A percentile compares a stretch with the other conserved stretches of the same genome.
Conservation (phyloP, 108 stramenopile genomes). For the Nannochloropsis gaditana region DNA sequence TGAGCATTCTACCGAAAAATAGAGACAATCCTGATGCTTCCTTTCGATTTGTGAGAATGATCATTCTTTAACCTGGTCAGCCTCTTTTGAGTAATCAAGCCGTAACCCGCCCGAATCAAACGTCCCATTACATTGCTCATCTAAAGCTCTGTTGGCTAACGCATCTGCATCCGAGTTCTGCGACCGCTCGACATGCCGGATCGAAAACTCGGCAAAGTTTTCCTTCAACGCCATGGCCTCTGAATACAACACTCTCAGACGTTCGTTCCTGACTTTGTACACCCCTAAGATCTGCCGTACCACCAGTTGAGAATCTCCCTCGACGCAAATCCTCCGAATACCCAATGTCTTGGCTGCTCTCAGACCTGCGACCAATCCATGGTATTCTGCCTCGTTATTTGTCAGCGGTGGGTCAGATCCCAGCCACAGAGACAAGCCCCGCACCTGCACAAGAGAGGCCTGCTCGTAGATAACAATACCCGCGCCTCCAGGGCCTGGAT, state of each 20-base stretch:
- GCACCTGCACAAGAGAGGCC: conserved; percentile 27
- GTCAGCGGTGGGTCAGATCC: conserved; percentile 30
- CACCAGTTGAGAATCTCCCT: conserved; percentile 43
- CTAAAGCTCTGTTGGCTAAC: not conserved
- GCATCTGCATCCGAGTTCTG: not conserved
- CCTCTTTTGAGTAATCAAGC: not conserved
- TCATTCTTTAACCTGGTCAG: too few relatives aligned
- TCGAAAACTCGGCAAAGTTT: not conserved
- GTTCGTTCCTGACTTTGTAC: conserved; percentile 27
- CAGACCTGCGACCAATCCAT: conserved; percentile 37
- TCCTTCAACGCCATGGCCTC: not conserved
- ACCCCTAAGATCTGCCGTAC: conserved; percentile 38
- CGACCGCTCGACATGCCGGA: not conserved
- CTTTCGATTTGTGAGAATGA: too few relatives aligned
- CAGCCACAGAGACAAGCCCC: conserved; percentile 25
- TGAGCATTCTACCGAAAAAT: too few relatives aligned
- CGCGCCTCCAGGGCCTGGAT: conserved; percentile 40
- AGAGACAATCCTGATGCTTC: too few relatives aligned
- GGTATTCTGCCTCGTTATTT: conserved; percentile 50
- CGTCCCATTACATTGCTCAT: not conserved
- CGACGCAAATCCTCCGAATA: conserved; percentile 23
- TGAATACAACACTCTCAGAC: conserved; percentile 2
- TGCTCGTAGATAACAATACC: conserved; percentile 29
- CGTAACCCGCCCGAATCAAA: not conserved
- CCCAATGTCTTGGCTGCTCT: conserved; percentile 26